A percentile compares a stretch with the other conserved stretches of the same genome.
phyloP scores from a whole-genome alignment of 306 rosid species.

The Malus fusca region DNA sequence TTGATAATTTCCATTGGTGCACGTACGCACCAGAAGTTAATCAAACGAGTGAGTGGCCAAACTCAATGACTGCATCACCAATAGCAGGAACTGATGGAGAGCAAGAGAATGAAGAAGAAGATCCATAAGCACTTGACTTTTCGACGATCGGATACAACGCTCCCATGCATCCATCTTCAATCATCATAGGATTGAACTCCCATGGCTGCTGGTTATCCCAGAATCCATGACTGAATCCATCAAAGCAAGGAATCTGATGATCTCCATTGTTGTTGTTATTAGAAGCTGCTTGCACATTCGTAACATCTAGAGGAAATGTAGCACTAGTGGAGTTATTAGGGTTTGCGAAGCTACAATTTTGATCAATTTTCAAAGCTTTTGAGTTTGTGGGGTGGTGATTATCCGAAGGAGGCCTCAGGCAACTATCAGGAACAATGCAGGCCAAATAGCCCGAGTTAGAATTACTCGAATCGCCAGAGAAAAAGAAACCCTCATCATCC shows the following conservation, averaged over 20 bases:
- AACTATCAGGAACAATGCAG: conserved; percentile 90
- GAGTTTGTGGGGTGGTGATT: conserved; percentile 1
- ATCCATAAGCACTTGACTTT: conserved; percentile 13
- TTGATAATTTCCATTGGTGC: neutral
- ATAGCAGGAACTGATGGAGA: conserved; percentile 49
- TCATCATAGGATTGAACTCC: conserved; percentile 37
- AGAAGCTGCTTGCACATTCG: conserved; percentile 8
- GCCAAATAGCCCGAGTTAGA: conserved; percentile 82
- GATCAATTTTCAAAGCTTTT: conserved; percentile 25
- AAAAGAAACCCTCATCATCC: conserved; percentile 43
- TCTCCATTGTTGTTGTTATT: conserved; percentile 23
- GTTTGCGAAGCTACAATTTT: conserved; percentile 17
- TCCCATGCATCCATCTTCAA: conserved; percentile 55
- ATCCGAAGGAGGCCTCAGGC: conserved; percentile 58
- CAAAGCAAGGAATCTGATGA: conserved; percentile 28
- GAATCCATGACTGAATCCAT: conserved; percentile 43
- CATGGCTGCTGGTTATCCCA: conserved; percentile 36
- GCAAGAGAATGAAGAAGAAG: conserved; percentile 41
- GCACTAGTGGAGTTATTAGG: conserved; percentile 19
- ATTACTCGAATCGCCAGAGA: conserved; percentile 32
- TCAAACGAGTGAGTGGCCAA: conserved; percentile 54
- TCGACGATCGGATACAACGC: conserved; percentile 36
- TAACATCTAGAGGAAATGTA: conserved; percentile 21
- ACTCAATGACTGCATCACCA: conserved; percentile 39
- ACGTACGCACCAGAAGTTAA: neutral